A percentile compares a stretch with the other conserved stretches of the same genome.
phyloP scores from a whole-genome alignment of 2,329 filamentous ascomycete species.

The Talaromyces sp. region DNA sequence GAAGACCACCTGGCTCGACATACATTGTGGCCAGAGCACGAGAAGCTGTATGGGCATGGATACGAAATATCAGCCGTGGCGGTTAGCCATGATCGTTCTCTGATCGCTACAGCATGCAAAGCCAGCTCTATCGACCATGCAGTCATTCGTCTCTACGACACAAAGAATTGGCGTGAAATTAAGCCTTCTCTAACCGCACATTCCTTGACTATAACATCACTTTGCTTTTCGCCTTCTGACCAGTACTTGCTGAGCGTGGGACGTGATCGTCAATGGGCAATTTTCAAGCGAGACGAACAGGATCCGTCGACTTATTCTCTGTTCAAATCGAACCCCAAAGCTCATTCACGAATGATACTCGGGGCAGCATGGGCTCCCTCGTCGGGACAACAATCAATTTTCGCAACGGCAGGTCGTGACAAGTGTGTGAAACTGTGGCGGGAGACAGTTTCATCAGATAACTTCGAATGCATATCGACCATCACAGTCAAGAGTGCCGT shows the following conservation, averaged over 20 bases:
- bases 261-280: slow-evolving; percentile 82
- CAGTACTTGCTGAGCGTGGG: slow-evolving; percentile 77
- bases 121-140: slow-evolving; percentile 91
- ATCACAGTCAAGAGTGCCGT: slow-evolving; percentile 57
- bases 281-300: slow-evolving; percentile 58
- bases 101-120: slow-evolving; percentile 88
- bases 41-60: slow-evolving; percentile 96
- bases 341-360: slow-evolving; percentile 87
- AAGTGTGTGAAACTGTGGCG: slow-evolving; percentile 74
- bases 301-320: slow-evolving; percentile 50
- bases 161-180: slow-evolving; percentile 75
- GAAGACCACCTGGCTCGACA: slow-evolving; percentile 86
- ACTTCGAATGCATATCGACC: slow-evolving; percentile 50
- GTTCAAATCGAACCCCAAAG: slow-evolving; percentile 67
- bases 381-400: slow-evolving; percentile 43
- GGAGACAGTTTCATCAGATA: slow-evolving; percentile 18
- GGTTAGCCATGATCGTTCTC: slow-evolving; percentile 63
- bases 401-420: slow-evolving; percentile 86
- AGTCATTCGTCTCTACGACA: slow-evolving; percentile 87
- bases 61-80: slow-evolving; percentile 92
- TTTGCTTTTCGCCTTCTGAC: slow-evolving; percentile 75
- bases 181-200: slow-evolving; percentile 79
- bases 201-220: slow-evolving; percentile 74
- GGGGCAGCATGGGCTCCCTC: slow-evolving; percentile 74
- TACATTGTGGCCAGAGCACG: slow-evolving; percentile 90